A percentile compares a stretch with the other conserved stretches of the same genome.
These are phyloP conservation scores for Diospyros kaki DNA, from an alignment of 148 eudicot species.

Conservation along the genomic window DNA sequence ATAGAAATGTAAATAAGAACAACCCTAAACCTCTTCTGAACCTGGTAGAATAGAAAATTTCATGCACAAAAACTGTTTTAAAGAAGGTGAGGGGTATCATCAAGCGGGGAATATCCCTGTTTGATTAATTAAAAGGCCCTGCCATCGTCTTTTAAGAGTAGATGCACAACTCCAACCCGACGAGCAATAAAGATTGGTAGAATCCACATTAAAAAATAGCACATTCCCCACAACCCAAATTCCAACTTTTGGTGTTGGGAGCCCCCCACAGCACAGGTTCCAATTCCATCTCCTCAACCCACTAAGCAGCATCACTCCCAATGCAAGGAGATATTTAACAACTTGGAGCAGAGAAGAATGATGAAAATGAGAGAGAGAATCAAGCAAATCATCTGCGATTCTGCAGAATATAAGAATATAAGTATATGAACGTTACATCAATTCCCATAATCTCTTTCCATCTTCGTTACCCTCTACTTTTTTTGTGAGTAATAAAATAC, in stretches of 20 bases:
- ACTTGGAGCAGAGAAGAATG: neutral
- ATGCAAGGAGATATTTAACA: neutral
- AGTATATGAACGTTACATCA: constrained; percentile 5
- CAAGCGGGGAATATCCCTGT: neutral
- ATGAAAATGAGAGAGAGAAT: neutral
- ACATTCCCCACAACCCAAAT: constrained; percentile 22
- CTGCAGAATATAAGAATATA: neutral
- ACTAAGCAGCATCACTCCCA: neutral
- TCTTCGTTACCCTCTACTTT: neutral
- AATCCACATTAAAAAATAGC: neutral
- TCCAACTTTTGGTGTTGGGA: constrained; percentile 19
- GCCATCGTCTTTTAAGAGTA: neutral
- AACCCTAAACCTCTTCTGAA: neutral
- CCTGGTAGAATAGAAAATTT: neutral
- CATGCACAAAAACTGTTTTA: neutral
- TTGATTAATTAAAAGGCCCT: neutral
- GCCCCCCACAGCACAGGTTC: constrained; percentile 18
- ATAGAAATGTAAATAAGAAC: neutral
- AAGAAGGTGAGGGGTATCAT: neutral
- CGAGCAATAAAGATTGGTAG: neutral
- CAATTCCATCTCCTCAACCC: constrained; percentile 6
- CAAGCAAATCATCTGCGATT: neutral
- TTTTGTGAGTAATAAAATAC: constrained; percentile 4
- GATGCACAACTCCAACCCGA: neutral
- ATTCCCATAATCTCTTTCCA: neutral